Conservation (phyloP, 495 filamentous ascomycete species). For the Collariella sp. region DNA sequence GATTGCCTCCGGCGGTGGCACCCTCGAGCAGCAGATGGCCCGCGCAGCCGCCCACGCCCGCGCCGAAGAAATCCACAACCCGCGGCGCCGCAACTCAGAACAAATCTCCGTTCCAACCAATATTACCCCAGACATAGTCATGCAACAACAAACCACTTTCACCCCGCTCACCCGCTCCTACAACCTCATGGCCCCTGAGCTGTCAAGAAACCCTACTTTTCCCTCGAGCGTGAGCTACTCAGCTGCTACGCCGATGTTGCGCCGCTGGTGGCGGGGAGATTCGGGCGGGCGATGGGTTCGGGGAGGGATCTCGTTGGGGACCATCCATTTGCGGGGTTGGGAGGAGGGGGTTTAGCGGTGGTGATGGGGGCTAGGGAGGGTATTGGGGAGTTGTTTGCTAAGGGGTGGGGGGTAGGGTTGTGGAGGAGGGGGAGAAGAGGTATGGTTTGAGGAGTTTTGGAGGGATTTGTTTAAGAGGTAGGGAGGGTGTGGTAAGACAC, state of each 20-base stretch:
- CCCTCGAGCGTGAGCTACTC: conserved; percentile 70
- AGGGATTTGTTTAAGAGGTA: conserved; percentile 53
- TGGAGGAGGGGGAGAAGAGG: conserved; percentile 60
- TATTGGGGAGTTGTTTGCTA: conserved; percentile 37
- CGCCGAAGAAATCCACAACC: conserved; percentile 56
- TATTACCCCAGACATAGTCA: conserved; percentile 40
- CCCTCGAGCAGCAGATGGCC: conserved; percentile 64
- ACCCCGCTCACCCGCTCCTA: conserved; percentile 80
- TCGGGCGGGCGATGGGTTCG: conserved; percentile 53
- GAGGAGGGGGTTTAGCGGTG: conserved; percentile 37
- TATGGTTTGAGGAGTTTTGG: conserved; percentile 92
- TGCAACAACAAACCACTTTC: conserved; percentile 55
- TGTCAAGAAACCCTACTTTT: conserved; percentile 94
- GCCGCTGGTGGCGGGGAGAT: conserved; percentile 66
- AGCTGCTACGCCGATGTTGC: conserved; percentile 81
- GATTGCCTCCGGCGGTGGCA: conserved; percentile 74
- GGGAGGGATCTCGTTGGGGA: conserved; percentile 31
- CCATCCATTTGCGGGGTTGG: conserved; percentile 34
- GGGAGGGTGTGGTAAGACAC: too few relatives aligned
- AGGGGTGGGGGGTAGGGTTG: conserved; percentile 46
- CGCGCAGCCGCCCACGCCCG: conserved; percentile 64
- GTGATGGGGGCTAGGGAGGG: conserved; percentile 54
- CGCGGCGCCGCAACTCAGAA: conserved; percentile 38
- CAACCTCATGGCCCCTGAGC: conserved; percentile 85
- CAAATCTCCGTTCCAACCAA: conserved; percentile 42